Base-by-base conservation (phyloP, 176 grass and related monocot genomes). In the Rhipidocladum racemiflorum region DNA sequence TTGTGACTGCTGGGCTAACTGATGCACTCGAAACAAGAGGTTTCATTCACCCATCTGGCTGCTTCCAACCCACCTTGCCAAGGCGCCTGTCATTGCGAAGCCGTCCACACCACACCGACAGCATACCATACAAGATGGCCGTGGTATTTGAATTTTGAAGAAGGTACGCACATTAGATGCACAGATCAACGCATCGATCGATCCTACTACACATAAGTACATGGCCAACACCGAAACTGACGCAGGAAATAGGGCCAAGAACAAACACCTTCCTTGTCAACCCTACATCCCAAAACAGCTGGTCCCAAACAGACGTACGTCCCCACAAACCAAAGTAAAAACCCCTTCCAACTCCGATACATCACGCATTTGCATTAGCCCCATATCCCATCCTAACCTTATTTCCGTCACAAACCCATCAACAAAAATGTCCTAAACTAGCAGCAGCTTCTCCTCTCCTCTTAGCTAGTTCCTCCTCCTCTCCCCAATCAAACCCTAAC, bases 401-500 rank as follows among this genome's bases (percentile, higher is more conserved):
- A 25, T 56, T 70, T 38, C 56, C 70, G 43, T 61, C 62, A 36
- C 74, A 77, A 25, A 18, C 21, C 44, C 66, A 79, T 18, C 34
- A 64, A 24, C 50, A 56, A 66, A 65, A 62, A 25, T 65, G 48
- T 20, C 48, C 78, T 8, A 13, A 15, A 12, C 36, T 18, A 68
- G 38, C 28, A 55, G 61, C 46, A 39, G 28, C 30, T 62, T 30
- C 60, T 17, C 59, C 25, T 29, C 59, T 61, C 57, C 24, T 60
- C 57, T 21, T 39, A n/a, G 27, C 32, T 39, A n/a, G 27, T 23
- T 55, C 12, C 61, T 67, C 76, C 29, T 64, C 60, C 14, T 49
- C 75, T 79, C 70, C 74, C 51, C 49, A 82, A 75, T 81, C 85
- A 87, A 86, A 87, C 78, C 86, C 73, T 88, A 82, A 63, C 34